These are phyloP conservation scores for Wickerhamomyces hampshirensis DNA, from an alignment of 805 yeast species.

Conservation along the genomic window DNA sequence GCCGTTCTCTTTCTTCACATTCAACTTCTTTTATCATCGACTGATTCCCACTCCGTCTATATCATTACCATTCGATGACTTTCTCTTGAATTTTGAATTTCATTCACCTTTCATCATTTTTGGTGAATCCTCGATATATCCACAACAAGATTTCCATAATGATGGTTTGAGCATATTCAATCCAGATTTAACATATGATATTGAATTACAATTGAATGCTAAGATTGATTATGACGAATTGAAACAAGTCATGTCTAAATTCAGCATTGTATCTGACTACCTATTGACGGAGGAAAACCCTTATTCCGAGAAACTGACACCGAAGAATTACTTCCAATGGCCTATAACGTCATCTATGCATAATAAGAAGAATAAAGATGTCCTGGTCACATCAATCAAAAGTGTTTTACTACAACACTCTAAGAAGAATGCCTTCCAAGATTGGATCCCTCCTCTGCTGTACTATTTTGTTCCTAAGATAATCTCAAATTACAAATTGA, in stretches of 20 bases:
- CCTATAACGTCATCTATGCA: not conserved
- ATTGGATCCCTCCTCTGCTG: slow-evolving; percentile 16
- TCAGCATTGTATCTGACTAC: slow-evolving; percentile 17
- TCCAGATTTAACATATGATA: slow-evolving; percentile 17
- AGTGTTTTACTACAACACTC: not conserved
- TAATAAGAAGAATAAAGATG: not conserved
- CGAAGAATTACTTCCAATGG: slow-evolving; percentile 2
- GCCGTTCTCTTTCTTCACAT: slow-evolving; percentile 20
- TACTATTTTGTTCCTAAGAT: slow-evolving; percentile 17
- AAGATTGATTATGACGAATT: slow-evolving; percentile 1
- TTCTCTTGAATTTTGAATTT: slow-evolving; percentile 20
- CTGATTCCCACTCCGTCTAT: slow-evolving; percentile 22
- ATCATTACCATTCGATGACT: slow-evolving; percentile 15
- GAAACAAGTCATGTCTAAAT: slow-evolving; percentile 20
- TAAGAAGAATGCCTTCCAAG: slow-evolving; percentile 2
- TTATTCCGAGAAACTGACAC: no score
- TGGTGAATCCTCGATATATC: slow-evolving; percentile 5
- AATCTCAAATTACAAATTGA: slow-evolving; percentile 5
- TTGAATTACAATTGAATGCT: slow-evolving; percentile 15
- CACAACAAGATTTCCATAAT: not conserved
- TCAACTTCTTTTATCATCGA: slow-evolving; percentile 22
- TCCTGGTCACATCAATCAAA: not conserved
- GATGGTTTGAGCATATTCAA: slow-evolving; percentile 7
- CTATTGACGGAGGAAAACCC: slow-evolving; percentile 3
- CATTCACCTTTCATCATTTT: slow-evolving; percentile 18